These are phyloP conservation scores for Datisca glomerata DNA, from an alignment of 306 rosid species.

Conservation along the genomic window DNA sequence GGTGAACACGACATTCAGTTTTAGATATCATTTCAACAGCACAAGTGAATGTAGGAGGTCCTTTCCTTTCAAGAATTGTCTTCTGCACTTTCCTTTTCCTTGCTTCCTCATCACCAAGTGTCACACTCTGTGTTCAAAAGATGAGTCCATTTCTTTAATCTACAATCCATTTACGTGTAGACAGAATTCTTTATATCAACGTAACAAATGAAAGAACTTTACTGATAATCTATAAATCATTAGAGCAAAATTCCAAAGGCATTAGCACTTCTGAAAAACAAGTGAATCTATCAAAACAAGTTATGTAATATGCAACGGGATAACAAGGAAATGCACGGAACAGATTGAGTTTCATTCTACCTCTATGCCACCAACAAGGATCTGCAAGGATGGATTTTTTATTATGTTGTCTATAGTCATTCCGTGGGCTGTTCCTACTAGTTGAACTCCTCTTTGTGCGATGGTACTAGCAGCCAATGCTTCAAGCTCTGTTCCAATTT, in stretches of 20 bases:
- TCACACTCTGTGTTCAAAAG: slow-evolving; percentile 68
- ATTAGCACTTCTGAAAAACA: neutral
- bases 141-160: slow-evolving; percentile 7
- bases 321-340: slow-evolving; percentile 1
- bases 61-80: slow-evolving; percentile 97
- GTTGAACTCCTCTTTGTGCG: slow-evolving; percentile 99
- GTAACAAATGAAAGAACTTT: neutral
- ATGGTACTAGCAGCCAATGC: slow-evolving; percentile 99
- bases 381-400: slow-evolving; percentile 86
- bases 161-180: neutral
- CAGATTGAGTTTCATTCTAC: slow-evolving; percentile 24
- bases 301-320: too few species aligned
- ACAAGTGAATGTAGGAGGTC: slow-evolving; percentile 90
- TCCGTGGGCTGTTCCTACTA: slow-evolving; percentile 98
- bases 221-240: neutral
- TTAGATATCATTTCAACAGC: slow-evolving; percentile 97
- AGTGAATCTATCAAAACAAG: neutral
- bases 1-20: slow-evolving; percentile 84
- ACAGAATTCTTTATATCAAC: too few species aligned
- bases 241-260: too few species aligned
- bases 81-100: slow-evolving; percentile 91
- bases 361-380: slow-evolving; percentile 97
- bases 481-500: slow-evolving; percentile 97
- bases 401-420: slow-evolving; percentile 76
- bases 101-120: slow-evolving; percentile 99